Conservation (phyloP, 164 flowering plant genomes). For the Magnolia officinalis region DNA sequence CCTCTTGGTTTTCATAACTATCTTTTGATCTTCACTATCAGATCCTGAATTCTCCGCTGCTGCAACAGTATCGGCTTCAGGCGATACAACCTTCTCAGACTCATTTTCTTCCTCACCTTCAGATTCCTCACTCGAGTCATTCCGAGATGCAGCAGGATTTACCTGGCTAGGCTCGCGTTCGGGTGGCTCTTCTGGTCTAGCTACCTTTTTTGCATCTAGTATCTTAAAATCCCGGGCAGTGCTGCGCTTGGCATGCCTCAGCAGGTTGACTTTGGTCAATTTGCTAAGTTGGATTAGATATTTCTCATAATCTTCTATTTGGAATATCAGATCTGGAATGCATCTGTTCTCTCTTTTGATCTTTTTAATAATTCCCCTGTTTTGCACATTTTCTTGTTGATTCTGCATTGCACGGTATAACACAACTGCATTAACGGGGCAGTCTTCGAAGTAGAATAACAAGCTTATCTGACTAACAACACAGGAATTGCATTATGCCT, state of each 20-base stretch:
- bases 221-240: slow-evolving; percentile 74
- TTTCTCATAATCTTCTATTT: slow-evolving; percentile 81
- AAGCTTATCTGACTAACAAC: not conserved
- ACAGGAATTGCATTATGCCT: not conserved
- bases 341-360: slow-evolving; percentile 78
- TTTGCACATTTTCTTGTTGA: slow-evolving; percentile 49
- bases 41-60: slow-evolving; percentile 45
- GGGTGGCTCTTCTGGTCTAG: slow-evolving; percentile 33
- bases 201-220: slow-evolving; percentile 25
- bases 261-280: slow-evolving; percentile 57
- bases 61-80: slow-evolving; percentile 26
- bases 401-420: slow-evolving; percentile 35
- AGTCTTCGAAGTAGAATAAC: not conserved
- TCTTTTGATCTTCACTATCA: slow-evolving; percentile 37
- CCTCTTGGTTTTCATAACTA: slow-evolving; percentile 37
- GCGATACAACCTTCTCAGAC: slow-evolving; percentile 29
- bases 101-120: slow-evolving; percentile 39
- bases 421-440: not conserved
- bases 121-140: slow-evolving; percentile 32
- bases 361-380: slow-evolving; percentile 48
- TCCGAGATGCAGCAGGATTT: slow-evolving; percentile 22
- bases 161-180: slow-evolving; percentile 21
- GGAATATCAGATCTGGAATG: slow-evolving; percentile 79
- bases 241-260: slow-evolving; percentile 87
- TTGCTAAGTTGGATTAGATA: slow-evolving; percentile 84